Conservation (phyloP, 148 eudicot species). For the Talinum fruticosum region DNA sequence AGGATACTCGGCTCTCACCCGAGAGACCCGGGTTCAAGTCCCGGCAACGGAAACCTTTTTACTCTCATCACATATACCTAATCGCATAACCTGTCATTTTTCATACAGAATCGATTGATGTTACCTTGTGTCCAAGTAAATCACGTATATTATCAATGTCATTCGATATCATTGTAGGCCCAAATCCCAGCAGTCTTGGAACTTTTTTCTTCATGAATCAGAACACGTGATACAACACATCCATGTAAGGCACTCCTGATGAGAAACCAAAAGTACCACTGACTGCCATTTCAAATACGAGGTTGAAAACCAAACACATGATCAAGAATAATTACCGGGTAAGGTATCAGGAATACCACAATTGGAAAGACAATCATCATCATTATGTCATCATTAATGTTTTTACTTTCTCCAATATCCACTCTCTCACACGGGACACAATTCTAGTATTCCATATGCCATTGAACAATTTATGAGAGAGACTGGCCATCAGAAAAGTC, state of each 20-base stretch:
- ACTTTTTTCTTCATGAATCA: conserved; percentile 52
- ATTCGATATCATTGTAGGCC: conserved; percentile 29
- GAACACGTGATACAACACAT: conserved; percentile 53
- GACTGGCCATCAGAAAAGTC: conserved; percentile 41
- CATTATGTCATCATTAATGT: conserved; percentile 61
- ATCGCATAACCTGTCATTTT: too few relatives aligned
- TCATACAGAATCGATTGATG: background rate
- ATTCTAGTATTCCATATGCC: conserved; percentile 46
- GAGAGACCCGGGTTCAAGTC: conserved; percentile 99
- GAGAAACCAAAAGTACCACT: conserved; percentile 54
- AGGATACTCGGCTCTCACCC: conserved; percentile 99
- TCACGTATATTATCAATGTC: conserved; percentile 1
- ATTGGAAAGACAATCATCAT: conserved; percentile 64
- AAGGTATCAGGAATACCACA: conserved; percentile 65
- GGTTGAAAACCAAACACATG: conserved; percentile 29
- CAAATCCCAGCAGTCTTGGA: conserved; percentile 64
- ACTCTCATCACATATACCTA: too few relatives aligned
- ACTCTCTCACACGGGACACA: conserved; percentile 38
- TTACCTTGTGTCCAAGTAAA: conserved; percentile 23
- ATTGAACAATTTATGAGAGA: conserved; percentile 33
- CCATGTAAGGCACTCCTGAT: conserved; percentile 50
- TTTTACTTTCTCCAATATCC: conserved; percentile 41
- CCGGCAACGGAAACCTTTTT: conserved; percentile 48
- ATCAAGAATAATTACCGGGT: conserved; percentile 43
- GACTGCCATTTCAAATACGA: conserved; percentile 87